phyloP scores from a whole-genome alignment of 331 rosid species.

The Malus hybrid region DNA sequence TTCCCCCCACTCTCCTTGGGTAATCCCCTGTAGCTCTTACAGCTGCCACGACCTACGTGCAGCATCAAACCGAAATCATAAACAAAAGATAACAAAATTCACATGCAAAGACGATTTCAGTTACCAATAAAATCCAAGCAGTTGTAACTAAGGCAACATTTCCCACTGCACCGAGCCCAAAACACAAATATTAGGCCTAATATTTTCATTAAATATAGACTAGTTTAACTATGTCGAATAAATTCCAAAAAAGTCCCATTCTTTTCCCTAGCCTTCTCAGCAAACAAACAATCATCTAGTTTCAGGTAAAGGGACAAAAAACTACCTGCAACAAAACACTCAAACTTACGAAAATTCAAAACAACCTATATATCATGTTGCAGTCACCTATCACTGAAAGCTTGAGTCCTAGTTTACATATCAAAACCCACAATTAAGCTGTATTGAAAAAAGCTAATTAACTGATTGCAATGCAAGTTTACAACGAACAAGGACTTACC shows the following conservation, averaged over 20 bases:
- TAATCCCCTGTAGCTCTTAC: no score
- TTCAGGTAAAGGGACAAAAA: background rate
- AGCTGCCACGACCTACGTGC: no score
- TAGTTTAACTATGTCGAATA: background rate
- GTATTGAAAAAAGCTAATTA: no score
- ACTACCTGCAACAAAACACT: background rate
- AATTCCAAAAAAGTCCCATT: background rate
- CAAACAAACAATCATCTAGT: background rate
- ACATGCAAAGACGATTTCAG: no score
- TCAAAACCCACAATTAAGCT: no score
- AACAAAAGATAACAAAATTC: no score
- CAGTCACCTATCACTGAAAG: background rate
- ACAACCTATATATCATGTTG: background rate
- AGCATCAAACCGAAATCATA: no score
- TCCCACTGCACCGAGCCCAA: background rate
- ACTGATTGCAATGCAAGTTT: no score
- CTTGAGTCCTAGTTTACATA: background rate
- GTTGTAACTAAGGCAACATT: background rate
- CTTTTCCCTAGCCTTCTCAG: background rate
- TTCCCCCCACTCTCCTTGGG: no score
- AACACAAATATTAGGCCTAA: background rate
- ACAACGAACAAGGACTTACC: no score
- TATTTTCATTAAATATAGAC: background rate
- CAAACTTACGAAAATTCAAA: background rate
- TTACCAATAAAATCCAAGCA: background rate